Percentiles rank a stretch among this genome's conserved stretches.
phyloP scores from a whole-genome alignment of 1,284 basidiomycete genomes.

The Phellopilus nigrolimitatus region DNA sequence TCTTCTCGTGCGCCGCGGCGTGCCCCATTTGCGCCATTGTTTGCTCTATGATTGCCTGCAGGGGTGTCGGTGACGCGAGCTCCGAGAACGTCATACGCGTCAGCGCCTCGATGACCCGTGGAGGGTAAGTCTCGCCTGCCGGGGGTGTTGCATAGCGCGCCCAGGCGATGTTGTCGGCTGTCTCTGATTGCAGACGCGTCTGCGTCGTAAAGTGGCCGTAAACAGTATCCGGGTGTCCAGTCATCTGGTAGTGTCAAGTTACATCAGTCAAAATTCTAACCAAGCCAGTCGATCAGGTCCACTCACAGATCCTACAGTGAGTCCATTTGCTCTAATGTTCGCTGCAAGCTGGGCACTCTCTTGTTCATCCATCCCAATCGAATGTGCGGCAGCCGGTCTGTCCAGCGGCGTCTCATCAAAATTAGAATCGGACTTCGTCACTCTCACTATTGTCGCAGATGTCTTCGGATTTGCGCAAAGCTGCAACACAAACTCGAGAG shows the following conservation, averaged over 20 bases:
- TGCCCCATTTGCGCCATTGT: constrained; percentile 26
- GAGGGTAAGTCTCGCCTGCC: constrained; percentile 26
- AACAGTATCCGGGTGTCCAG: constrained; percentile 40
- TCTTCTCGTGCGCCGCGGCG: constrained; percentile 26
- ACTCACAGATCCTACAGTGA: constrained; percentile 45
- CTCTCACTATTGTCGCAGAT: constrained; percentile 54
- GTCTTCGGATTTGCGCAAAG: constrained; percentile 47
- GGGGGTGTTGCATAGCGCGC: constrained; percentile 18
- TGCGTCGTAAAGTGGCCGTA: constrained; percentile 39
- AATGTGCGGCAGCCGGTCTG: constrained; percentile 27
- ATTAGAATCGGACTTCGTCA: constrained; percentile 45
- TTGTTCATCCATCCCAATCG: constrained; percentile 14
- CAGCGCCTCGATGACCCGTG: constrained; percentile 34
- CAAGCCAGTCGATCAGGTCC: neutral
- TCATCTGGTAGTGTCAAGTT: constrained; percentile 24
- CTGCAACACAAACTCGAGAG: constrained; percentile 56
- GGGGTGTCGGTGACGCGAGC: constrained; percentile 45
- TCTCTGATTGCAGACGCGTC: constrained; percentile 38
- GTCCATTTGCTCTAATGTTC: constrained; percentile 31
- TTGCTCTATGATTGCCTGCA: constrained; percentile 43
- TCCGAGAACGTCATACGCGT: constrained; percentile 54
- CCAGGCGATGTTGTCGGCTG: constrained; percentile 24
- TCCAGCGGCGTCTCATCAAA: constrained; percentile 21
- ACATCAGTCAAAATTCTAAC: too few relatives aligned
- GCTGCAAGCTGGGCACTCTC: constrained; percentile 27